Conservation (phyloP, 768 basidiomycete species). For the Lactarius trivialis region DNA sequence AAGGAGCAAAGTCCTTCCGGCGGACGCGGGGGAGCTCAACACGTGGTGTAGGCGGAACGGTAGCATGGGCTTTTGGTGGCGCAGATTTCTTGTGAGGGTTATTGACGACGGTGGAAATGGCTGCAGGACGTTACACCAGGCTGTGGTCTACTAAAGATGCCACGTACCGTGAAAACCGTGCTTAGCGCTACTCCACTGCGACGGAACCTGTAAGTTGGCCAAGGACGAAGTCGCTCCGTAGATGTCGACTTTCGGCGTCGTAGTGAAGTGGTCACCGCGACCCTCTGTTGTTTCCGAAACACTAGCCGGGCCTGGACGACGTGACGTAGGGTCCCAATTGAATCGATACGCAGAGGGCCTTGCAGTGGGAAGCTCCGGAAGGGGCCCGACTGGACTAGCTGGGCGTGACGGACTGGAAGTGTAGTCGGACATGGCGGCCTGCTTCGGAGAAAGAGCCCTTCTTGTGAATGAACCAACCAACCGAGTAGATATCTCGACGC, state of each 20-base stretch:
- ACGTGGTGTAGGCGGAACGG: conserved; percentile 62
- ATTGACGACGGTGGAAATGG: conserved; percentile 90
- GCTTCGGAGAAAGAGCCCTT: background rate
- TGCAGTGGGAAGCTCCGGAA: conserved; percentile 40
- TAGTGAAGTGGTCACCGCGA: conserved; percentile 50
- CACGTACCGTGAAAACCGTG: conserved; percentile 84
- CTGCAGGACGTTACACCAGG: conserved; percentile 36
- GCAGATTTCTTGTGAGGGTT: conserved; percentile 80
- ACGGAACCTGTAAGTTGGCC: conserved; percentile 44
- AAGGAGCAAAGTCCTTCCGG: conserved; percentile 79
- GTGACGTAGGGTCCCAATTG: conserved; percentile 61
- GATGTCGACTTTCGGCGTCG: conserved; percentile 39
- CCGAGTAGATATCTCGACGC: background rate
- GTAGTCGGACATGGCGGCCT: conserved; percentile 34
- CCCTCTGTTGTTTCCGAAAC: conserved; percentile 66
- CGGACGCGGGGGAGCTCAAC: conserved; percentile 76
- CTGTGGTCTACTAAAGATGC: background rate
- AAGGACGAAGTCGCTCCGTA: conserved; percentile 42
- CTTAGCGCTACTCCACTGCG: conserved; percentile 73
- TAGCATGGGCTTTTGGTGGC: conserved; percentile 82
- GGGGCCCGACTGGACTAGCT: conserved; percentile 44
- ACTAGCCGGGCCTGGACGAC: conserved; percentile 60
- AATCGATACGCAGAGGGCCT: conserved; percentile 55
- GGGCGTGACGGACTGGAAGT: conserved; percentile 53
- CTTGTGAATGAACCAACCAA: background rate